These are phyloP conservation scores for Naganishia antarctica DNA, from an alignment of 768 basidiomycete species.

Conservation along the genomic window DNA sequence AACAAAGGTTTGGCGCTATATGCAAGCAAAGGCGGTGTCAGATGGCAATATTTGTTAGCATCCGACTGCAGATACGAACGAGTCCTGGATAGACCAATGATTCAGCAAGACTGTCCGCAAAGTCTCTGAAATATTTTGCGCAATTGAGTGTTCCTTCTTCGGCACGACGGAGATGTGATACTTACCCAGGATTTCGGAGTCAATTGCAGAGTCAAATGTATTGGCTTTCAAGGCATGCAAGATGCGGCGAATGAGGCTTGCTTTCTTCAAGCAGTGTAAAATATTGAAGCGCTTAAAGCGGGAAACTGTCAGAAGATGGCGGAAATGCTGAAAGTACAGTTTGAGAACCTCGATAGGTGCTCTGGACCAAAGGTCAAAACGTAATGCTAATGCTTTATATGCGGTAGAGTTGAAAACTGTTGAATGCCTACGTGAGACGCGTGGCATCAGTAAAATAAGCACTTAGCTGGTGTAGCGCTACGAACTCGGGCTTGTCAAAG, in stretches of 20 bases:
- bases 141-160: no score
- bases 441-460: not conserved
- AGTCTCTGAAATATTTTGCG: no score
- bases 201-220: slow-evolving; percentile 64
- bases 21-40: not conserved
- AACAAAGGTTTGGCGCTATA: slow-evolving; percentile 71
- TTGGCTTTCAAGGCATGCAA: slow-evolving; percentile 76
- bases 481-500: slow-evolving; percentile 74
- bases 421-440: slow-evolving; percentile 50
- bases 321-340: slow-evolving; percentile 75
- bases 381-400: slow-evolving; percentile 75
- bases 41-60: not conserved
- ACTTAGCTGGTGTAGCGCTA: not conserved
- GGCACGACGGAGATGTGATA: not conserved
- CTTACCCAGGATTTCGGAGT: slow-evolving; percentile 56
- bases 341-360: slow-evolving; percentile 68
- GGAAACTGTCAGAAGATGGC: slow-evolving; percentile 66
- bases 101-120: slow-evolving; percentile 35
- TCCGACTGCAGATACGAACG: slow-evolving; percentile 32
- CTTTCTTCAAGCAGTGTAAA: slow-evolving; percentile 66
- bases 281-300: slow-evolving; percentile 72
- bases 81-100: slow-evolving; percentile 45
- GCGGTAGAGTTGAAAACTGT: slow-evolving; percentile 76
- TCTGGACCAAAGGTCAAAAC: slow-evolving; percentile 83
- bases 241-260: slow-evolving; percentile 66